phyloP scores from a whole-genome alignment of 1,284 basidiomycete genomes.

The Meripilus lineatus region DNA sequence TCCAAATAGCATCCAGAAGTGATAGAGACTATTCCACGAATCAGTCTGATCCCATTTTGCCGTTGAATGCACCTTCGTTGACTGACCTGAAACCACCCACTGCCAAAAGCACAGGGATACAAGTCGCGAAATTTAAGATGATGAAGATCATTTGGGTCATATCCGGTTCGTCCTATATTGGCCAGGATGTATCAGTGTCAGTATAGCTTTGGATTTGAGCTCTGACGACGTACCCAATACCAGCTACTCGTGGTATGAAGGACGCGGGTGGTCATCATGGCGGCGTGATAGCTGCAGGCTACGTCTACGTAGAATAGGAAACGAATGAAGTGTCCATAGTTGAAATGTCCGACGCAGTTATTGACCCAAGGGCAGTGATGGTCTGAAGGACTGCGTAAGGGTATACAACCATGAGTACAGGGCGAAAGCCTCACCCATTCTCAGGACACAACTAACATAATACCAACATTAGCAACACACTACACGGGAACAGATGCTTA shows the following conservation, averaged over 20 bases:
- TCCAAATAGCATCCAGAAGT: slow-evolving; percentile 73
- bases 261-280: slow-evolving; percentile 71
- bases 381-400: slow-evolving; percentile 39
- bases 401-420: no score
- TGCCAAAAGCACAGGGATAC: slow-evolving; percentile 79
- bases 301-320: slow-evolving; percentile 91
- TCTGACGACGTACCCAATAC: slow-evolving; percentile 50
- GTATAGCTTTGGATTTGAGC: neutral
- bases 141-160: slow-evolving; percentile 76
- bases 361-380: slow-evolving; percentile 93
- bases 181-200: slow-evolving; percentile 3
- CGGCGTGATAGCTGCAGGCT: slow-evolving; percentile 79
- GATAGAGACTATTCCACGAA: slow-evolving; percentile 64
- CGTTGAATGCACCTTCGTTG: neutral
- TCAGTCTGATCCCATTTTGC: slow-evolving; percentile 7
- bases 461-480: neutral
- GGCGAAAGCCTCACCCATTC: slow-evolving; percentile 74
- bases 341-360: slow-evolving; percentile 87
- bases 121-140: slow-evolving; percentile 83
- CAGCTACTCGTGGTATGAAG: slow-evolving; percentile 38
- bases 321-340: slow-evolving; percentile 88
- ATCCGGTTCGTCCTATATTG: slow-evolving; percentile 61
- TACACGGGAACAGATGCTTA: neutral
- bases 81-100: slow-evolving; percentile 86
- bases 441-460: slow-evolving; percentile 52